Evolutionary conservation across 2,329 filamentous ascomycete species (phyloP).

Genomic region (Cordyceps tenuipes): DNA sequence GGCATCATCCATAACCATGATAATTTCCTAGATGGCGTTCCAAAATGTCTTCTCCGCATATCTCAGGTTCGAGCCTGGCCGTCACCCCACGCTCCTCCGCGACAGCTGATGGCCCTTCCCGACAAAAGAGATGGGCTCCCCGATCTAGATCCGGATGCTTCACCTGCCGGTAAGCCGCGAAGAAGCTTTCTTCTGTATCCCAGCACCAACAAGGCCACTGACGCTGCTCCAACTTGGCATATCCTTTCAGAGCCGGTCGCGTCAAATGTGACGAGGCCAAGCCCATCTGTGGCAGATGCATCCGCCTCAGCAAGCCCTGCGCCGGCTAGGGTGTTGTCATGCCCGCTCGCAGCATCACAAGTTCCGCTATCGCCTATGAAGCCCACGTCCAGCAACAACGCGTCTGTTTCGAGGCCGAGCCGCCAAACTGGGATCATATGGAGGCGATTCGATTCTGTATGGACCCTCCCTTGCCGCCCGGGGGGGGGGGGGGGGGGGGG

Average conservation of each 20-base stretch:
- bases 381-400: background rate
- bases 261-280: conserved; percentile 6
- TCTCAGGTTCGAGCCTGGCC: background rate
- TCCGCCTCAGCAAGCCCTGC: background rate
- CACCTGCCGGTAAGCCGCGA: background rate
- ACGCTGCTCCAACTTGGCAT: background rate
- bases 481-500: no score
- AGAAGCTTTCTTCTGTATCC: no score
- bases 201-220: background rate
- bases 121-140: background rate
- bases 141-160: background rate
- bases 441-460: background rate
- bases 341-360: background rate
- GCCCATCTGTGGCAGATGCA: background rate
- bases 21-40: no score
- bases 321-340: background rate
- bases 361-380: background rate
- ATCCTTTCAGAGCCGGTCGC: background rate
- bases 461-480: background rate
- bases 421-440: background rate
- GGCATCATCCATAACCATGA: no score
- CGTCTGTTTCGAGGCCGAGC: background rate
- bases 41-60: background rate
- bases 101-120: background rate
- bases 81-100: background rate